Conservation (phyloP, 768 basidiomycete genomes). For the Tremella fuciformis region DNA sequence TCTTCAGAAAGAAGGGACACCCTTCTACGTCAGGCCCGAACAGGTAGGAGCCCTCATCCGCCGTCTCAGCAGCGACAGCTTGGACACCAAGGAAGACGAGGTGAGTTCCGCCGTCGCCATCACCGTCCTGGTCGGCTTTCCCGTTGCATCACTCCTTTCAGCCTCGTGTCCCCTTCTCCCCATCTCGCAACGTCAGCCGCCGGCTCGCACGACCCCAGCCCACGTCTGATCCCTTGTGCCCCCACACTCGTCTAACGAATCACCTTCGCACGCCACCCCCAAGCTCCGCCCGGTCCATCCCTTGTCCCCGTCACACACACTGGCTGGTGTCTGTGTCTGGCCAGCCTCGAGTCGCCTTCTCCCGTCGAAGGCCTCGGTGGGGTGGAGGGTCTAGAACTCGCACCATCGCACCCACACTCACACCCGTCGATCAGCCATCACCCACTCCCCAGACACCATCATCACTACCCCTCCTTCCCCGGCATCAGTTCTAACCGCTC, state of each 20-base stretch:
- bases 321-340: not conserved
- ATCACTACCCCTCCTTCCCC: too few relatives aligned
- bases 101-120: not conserved
- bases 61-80: conserved; percentile 1
- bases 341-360: too few relatives aligned
- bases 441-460: too few relatives aligned
- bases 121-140: not conserved
- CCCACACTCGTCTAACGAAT: not conserved
- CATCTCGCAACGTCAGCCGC: conserved; percentile 5
- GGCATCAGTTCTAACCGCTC: too few relatives aligned
- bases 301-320: not conserved
- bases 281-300: not conserved
- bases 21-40: not conserved
- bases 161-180: not conserved
- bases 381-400: too few relatives aligned
- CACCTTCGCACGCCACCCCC: not conserved
- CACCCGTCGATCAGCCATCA: too few relatives aligned
- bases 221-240: too few relatives aligned
- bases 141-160: not conserved
- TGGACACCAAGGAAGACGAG: conserved; percentile 4
- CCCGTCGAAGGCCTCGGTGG: too few relatives aligned
- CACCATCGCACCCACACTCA: too few relatives aligned
- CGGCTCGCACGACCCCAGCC: not conserved
- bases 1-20: not conserved
- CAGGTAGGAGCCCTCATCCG: not conserved